phyloP scores from a whole-genome alignment of 768 basidiomycete genomes.

The Mycena vulgaris region DNA sequence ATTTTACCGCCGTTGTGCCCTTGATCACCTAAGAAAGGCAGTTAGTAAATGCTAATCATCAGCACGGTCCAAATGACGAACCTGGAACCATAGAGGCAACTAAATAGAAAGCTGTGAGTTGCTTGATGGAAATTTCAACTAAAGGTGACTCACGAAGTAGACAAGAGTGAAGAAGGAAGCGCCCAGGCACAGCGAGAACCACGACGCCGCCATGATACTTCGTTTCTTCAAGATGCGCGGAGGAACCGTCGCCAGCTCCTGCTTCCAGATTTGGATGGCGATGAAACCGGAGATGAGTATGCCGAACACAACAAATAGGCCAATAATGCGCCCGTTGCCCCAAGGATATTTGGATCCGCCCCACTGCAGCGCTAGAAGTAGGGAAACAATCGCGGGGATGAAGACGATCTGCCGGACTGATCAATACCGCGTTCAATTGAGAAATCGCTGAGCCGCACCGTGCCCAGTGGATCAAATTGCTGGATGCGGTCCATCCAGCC shows the following conservation, averaged over 20 bases:
- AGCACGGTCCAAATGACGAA: too few relatives aligned
- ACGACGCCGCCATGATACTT: slow-evolving; percentile 25
- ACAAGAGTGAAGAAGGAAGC: slow-evolving; percentile 37
- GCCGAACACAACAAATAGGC: slow-evolving; percentile 33
- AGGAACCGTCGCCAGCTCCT: slow-evolving; percentile 37
- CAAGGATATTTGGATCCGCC: slow-evolving; percentile 62
- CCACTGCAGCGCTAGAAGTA: slow-evolving; percentile 58
- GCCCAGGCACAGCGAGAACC: slow-evolving; percentile 27
- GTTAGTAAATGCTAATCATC: too few relatives aligned
- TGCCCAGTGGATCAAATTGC: slow-evolving; percentile 29
- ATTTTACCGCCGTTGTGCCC: slow-evolving; percentile 46
- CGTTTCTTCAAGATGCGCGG: slow-evolving; percentile 36
- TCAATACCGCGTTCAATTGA: slow-evolving; percentile 28
- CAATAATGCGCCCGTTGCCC: slow-evolving; percentile 46
- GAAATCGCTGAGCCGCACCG: slow-evolving; percentile 26
- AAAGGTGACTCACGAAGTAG: slow-evolving; percentile 29
- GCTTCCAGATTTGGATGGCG: slow-evolving; percentile 36
- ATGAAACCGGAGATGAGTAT: slow-evolving; percentile 37
- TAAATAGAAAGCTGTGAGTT: slow-evolving; percentile 26
- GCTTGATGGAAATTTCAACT: too few relatives aligned
- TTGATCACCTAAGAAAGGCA: slow-evolving; percentile 61
- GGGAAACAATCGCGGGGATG: slow-evolving; percentile 35
- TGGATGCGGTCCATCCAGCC: slow-evolving; percentile 22
- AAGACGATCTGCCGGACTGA: slow-evolving; percentile 11
- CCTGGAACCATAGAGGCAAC: neutral